A percentile compares a stretch with the other conserved stretches of the same genome.
phyloP scores from a whole-genome alignment of 2,329 filamentous ascomycete genomes.

The Tricladium varicosporioides region DNA sequence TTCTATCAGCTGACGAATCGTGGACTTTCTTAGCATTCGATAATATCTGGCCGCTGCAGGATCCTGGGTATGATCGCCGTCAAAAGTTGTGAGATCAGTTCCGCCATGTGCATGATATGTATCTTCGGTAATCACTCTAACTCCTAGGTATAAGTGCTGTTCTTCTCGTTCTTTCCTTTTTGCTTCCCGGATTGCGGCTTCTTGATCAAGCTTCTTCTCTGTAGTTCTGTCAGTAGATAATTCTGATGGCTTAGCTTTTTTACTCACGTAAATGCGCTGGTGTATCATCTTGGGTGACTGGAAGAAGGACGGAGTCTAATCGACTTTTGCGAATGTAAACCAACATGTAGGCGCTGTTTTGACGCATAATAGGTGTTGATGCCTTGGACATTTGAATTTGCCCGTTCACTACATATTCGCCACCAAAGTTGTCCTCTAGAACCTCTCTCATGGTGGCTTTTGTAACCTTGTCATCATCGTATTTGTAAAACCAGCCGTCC shows the following conservation, averaged over 20 bases:
- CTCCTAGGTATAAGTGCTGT: constrained; percentile 85
- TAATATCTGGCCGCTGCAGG: constrained; percentile 70
- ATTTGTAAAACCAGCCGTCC: constrained; percentile 93
- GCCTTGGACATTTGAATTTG: constrained; percentile 48
- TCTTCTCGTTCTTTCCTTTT: constrained; percentile 88
- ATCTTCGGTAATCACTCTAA: constrained; percentile 77
- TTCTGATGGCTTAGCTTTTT: constrained; percentile 1
- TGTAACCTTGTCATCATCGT: constrained; percentile 97
- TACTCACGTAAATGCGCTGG: constrained; percentile 74
- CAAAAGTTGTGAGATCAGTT: constrained; percentile 76
- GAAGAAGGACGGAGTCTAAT: constrained; percentile 77
- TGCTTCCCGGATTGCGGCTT: constrained; percentile 72
- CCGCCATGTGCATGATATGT: constrained; percentile 80
- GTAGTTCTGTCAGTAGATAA: constrained; percentile 24
- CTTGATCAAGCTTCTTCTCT: constrained; percentile 77
- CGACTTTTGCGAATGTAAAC: constrained; percentile 91
- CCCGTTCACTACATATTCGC: constrained; percentile 64
- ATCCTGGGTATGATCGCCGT: constrained; percentile 53
- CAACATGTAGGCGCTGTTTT: constrained; percentile 95
- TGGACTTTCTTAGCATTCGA: constrained; percentile 71
- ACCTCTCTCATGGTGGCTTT: constrained; percentile 88
- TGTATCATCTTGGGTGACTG: constrained; percentile 73
- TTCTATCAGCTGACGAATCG: constrained; percentile 70
- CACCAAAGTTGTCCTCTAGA: constrained; percentile 94
- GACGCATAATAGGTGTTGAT: constrained; percentile 56